Percentiles rank a stretch among this genome's conserved stretches.
These are phyloP conservation scores for Teunomyces tritomae DNA, from an alignment of 805 yeast genomes.

Conservation along the genomic window DNA sequence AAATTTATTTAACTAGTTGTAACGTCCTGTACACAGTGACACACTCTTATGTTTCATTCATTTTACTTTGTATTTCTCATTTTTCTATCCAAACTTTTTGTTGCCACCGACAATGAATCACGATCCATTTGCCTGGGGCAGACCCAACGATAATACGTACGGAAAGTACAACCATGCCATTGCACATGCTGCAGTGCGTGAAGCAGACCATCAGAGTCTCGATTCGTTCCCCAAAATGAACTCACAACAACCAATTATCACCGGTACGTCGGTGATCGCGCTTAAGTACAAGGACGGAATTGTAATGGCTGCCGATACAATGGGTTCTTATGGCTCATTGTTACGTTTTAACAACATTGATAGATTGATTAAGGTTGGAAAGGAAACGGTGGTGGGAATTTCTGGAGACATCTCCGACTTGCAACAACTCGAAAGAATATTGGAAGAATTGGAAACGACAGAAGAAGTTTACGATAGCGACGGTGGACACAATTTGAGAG, in stretches of 20 bases:
- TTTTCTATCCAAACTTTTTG: not conserved
- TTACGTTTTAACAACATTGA: conserved; percentile 83
- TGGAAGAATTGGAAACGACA: conserved; percentile 70
- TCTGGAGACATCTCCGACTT: conserved; percentile 94
- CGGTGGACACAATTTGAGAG: conserved; percentile 58
- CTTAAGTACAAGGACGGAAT: conserved; percentile 89
- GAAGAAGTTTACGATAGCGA: conserved; percentile 79
- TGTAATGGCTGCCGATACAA: conserved; percentile 90
- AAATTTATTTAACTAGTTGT: no score
- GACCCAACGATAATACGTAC: conserved; percentile 80
- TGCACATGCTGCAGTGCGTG: conserved; percentile 52
- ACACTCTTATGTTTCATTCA: no score
- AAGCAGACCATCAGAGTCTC: conserved; percentile 12
- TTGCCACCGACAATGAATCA: conserved; percentile 65
- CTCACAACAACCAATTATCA: conserved; percentile 92
- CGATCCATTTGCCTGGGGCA: conserved; percentile 94
- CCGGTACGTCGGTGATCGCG: conserved; percentile 94
- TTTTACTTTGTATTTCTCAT: no score
- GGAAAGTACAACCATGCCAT: conserved; percentile 77
- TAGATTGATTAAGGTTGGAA: conserved; percentile 81
- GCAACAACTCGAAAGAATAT: conserved; percentile 72
- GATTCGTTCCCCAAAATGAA: conserved; percentile 65
- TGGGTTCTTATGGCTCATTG: conserved; percentile 90
- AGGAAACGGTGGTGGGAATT: conserved; percentile 84
- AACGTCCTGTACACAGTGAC: no score